Evolutionary conservation across 768 basidiomycete genomes (phyloP), one percentile per base, ranked within the genome.

Genomic region (Phanerochaete sordida): DNA sequence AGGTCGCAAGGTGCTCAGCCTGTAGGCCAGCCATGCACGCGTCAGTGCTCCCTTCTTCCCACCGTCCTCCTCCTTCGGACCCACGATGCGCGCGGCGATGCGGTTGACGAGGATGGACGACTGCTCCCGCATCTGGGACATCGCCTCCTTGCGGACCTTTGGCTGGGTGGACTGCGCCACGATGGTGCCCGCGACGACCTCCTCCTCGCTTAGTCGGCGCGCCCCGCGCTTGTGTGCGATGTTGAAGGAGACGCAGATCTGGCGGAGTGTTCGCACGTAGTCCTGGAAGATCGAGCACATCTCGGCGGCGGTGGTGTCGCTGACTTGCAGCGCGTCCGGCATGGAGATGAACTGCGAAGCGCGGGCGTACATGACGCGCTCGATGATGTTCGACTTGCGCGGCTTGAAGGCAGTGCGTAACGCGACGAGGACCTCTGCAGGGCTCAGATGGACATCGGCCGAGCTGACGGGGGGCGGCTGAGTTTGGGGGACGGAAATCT

Each of bases 171-270:
- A 80, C 60, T 84, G 84, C n/a, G 84, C 82, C 0, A 79, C 72
- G 52, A 87, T 87, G 0, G 85, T 86, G 0, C 87, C 86, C 19
- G 85, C 68, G 3, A 85, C 69, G 0, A 79, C 83, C 69, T 88
- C 87, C 65, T 81, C 84, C 65, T 88, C 85, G 8, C 79, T 79
- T 1, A 88, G 72, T 12, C n/a, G n/a, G n/a, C 33, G 57, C 2
- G 75, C 73, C 7, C 68, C 70, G 31, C 73, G 74, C 21, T 66
- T 63, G 53, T 74, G 73, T 1, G 79, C 81, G 0, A 85, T 70
- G 1, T 77, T 77, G 67, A 81, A 72, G 9, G 73, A 68, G 33
- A 71, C 64, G 59, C 82, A 84, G 23, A 84, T 79, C n/a, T 68
- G 71, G 46, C 74, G 75, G 43, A 88, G 66, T 45, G 82, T 77